A percentile compares a stretch with the other conserved stretches of the same genome.
These are phyloP conservation scores for Talaromyces sp. DNA, from an alignment of 2,329 filamentous ascomycete genomes.

Conservation along the genomic window DNA sequence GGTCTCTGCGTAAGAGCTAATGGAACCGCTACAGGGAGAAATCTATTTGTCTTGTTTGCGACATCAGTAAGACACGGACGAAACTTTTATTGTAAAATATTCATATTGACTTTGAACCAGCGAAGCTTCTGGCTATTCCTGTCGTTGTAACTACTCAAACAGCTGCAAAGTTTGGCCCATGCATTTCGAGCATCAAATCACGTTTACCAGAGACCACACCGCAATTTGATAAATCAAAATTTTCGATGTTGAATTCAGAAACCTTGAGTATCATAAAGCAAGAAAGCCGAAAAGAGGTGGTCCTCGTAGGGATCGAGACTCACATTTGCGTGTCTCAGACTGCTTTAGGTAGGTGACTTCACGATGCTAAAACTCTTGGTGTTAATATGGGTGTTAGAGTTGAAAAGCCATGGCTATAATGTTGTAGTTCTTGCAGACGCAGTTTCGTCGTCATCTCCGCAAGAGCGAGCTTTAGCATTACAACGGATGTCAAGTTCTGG, in stretches of 20 bases:
- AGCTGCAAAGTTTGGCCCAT: not conserved
- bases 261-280: not conserved
- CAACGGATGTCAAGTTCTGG: not conserved
- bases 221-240: not conserved
- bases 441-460: constrained; percentile 2
- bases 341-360: not conserved
- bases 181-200: constrained; percentile 4
- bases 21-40: not conserved
- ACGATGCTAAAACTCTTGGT: not conserved
- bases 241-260: constrained; percentile 1
- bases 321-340: constrained; percentile 2
- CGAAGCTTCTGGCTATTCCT: not conserved
- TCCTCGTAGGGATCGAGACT: not conserved
- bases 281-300: not conserved
- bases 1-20: not conserved
- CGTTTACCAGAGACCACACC: not conserved
- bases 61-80: not conserved
- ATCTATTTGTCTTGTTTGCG: constrained; percentile 1
- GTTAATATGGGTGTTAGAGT: not conserved
- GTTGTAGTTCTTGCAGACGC: constrained; percentile 4
- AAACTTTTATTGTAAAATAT: not conserved
- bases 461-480: constrained; percentile 1
- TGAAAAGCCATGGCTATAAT: constrained; percentile 1
- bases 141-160: not conserved
- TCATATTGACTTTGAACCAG: not conserved